These are phyloP conservation scores for Hericium rajendrae DNA, from an alignment of 768 basidiomycete genomes.

Conservation along the genomic window DNA sequence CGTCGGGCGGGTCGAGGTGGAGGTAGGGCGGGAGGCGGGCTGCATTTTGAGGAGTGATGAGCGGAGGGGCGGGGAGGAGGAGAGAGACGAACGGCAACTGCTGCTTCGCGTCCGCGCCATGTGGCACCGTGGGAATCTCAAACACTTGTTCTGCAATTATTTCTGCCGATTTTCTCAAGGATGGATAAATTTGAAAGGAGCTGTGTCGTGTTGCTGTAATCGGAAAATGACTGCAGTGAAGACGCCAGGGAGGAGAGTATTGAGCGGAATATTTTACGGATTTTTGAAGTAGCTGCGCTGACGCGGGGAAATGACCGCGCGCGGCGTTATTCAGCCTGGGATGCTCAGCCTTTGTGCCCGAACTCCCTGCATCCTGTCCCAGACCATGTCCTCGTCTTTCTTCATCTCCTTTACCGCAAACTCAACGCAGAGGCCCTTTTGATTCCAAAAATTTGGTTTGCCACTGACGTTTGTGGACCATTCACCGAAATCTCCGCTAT, in stretches of 20 bases:
- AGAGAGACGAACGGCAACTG: background rate
- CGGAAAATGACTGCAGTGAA: too few relatives aligned
- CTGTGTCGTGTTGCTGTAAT: too few relatives aligned
- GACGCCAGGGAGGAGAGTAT: too few relatives aligned
- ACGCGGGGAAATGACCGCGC: background rate
- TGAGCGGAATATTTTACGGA: too few relatives aligned
- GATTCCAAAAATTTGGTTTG: too few relatives aligned
- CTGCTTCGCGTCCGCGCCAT: background rate
- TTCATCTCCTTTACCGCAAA: background rate
- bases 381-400: background rate
- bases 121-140: background rate
- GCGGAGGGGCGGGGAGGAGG: background rate
- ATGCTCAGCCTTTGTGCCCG: background rate
- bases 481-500: too few relatives aligned
- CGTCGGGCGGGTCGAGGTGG: slow-evolving; percentile 49
- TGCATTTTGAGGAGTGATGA: slow-evolving; percentile 32
- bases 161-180: too few relatives aligned
- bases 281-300: too few relatives aligned
- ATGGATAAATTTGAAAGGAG: too few relatives aligned
- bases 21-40: slow-evolving; percentile 45
- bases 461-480: too few relatives aligned
- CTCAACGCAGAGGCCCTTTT: background rate
- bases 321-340: background rate
- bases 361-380: background rate
- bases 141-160: too few relatives aligned